A percentile compares a stretch with the other conserved stretches of the same genome.
phyloP scores from a whole-genome alignment of 345 rosid genomes.

The Bruguiera gymnorhiza region DNA sequence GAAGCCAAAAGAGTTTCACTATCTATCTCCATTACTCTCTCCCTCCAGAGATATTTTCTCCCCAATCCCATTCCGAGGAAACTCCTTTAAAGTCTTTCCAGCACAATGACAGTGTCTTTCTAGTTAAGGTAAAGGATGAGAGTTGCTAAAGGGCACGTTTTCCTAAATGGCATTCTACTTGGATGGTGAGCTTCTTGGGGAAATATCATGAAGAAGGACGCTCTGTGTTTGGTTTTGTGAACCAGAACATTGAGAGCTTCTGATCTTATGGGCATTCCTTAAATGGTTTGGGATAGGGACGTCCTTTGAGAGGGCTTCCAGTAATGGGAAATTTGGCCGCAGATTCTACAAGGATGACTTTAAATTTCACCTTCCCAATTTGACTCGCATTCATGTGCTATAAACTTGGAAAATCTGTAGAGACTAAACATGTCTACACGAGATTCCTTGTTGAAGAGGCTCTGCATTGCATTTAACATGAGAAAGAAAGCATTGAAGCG shows the following conservation, averaged over 20 bases:
- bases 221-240: background rate
- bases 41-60: too few species aligned
- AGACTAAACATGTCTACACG: background rate
- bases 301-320: too few species aligned
- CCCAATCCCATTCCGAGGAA: background rate
- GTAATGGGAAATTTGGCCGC: too few species aligned
- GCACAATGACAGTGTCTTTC: conserved; percentile 7
- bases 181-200: too few species aligned
- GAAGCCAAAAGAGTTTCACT: background rate
- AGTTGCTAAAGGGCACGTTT: conserved; percentile 16
- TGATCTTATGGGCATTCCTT: background rate
- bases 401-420: background rate
- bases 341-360: background rate
- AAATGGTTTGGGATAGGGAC: conserved; percentile 1
- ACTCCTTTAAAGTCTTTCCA: conserved; percentile 1
- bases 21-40: background rate
- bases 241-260: background rate
- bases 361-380: background rate
- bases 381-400: background rate
- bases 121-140: conserved; percentile 1
- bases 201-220: background rate
- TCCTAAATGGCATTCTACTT: background rate
- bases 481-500: too few species aligned
- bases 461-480: too few species aligned
- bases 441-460: too few species aligned